phyloP scores from a whole-genome alignment of 441 rosid species.

The Biscutella laevigata region DNA sequence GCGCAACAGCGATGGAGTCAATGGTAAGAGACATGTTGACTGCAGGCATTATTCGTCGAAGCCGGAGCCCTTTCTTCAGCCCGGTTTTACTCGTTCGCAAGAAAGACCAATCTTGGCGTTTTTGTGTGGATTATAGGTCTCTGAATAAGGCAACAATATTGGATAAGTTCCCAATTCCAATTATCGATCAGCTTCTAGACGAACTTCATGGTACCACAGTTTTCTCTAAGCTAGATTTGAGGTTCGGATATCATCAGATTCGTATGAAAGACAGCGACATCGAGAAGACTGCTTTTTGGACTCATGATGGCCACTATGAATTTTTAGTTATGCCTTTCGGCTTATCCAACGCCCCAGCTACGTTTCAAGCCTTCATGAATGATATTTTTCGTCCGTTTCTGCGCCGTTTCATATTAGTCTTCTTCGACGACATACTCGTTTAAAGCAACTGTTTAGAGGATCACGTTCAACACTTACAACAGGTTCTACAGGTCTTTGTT shows the following conservation, averaged over 20 bases:
- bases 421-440: no score
- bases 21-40: not conserved
- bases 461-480: not conserved
- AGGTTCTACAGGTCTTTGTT: not conserved
- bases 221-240: not conserved
- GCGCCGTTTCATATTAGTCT: no score
- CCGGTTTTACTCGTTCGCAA: not conserved
- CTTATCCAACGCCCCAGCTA: no score
- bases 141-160: not conserved
- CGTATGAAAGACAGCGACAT: not conserved
- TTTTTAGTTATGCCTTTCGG: no score
- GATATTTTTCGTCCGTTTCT: no score
- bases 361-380: no score
- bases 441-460: not conserved
- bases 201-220: not conserved
- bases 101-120: not conserved
- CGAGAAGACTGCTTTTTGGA: not conserved
- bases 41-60: not conserved
- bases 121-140: not conserved
- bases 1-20: not conserved
- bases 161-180: not conserved
- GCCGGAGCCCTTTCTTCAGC: not conserved
- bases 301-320: no score
- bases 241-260: not conserved
- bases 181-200: not conserved